Percentiles rank a stretch among this genome's conserved stretches.
Conservation (phyloP, 768 basidiomycete genomes). For the Asterophora lycoperdoides region DNA sequence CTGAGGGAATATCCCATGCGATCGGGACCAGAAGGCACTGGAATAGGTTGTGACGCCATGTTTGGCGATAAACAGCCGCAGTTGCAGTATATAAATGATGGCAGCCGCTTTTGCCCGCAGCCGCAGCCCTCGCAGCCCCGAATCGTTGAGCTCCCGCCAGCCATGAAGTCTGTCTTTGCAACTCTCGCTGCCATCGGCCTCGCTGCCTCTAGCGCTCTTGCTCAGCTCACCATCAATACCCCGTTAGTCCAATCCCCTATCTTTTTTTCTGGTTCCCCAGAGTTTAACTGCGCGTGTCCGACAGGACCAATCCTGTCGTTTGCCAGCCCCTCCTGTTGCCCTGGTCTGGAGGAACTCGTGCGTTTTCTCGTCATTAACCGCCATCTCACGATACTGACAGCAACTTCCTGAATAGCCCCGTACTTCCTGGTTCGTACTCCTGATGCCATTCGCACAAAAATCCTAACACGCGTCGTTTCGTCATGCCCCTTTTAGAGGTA, state of each 20-base stretch:
- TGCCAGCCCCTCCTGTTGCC: slow-evolving; percentile 54
- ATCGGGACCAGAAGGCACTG: no score
- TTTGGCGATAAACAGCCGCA: slow-evolving; percentile 22
- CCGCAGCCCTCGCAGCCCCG: slow-evolving; percentile 20
- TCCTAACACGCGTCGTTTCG: slow-evolving; percentile 8
- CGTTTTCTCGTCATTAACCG: slow-evolving; percentile 19
- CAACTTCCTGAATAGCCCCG: slow-evolving; percentile 39
- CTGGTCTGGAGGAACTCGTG: slow-evolving; percentile 58
- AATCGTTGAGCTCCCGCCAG: slow-evolving; percentile 19
- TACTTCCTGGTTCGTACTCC: slow-evolving; percentile 55
- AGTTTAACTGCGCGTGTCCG: slow-evolving; percentile 5
- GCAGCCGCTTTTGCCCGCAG: slow-evolving; percentile 19
- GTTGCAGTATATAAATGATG: slow-evolving; percentile 19
- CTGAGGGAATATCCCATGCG: no score
- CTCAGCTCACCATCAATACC: slow-evolving; percentile 55
- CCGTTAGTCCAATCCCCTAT: slow-evolving; percentile 52
- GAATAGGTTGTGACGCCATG: slow-evolving; percentile 16
- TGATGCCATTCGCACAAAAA: neutral
- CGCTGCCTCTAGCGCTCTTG: slow-evolving; percentile 38
- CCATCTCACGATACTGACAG: slow-evolving; percentile 9
- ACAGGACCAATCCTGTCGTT: slow-evolving; percentile 43
- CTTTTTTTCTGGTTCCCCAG: neutral
- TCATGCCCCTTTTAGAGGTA: slow-evolving; percentile 34
- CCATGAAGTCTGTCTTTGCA: slow-evolving; percentile 47
- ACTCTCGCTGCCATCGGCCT: slow-evolving; percentile 37